Conservation (phyloP, 441 rosid genomes). For the Flueggea neowawraea region DNA sequence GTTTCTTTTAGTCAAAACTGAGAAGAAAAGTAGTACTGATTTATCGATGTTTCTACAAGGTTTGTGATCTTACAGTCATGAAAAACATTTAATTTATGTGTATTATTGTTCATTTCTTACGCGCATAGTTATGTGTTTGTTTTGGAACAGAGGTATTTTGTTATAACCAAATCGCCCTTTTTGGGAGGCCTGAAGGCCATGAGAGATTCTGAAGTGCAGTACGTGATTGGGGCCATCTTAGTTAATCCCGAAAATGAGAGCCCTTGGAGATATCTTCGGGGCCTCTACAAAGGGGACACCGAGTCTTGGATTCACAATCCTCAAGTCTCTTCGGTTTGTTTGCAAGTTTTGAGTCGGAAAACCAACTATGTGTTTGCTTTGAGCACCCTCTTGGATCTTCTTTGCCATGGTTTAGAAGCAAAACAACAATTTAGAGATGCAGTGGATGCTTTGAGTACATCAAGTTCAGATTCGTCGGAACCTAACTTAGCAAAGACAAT, state of each 20-base stretch:
- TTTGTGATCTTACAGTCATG: too few species aligned
- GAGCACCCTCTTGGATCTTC: constrained; percentile 74
- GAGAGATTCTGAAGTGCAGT: constrained; percentile 82
- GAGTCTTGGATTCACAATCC: constrained; percentile 53
- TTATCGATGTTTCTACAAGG: too few species aligned
- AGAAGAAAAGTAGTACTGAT: too few species aligned
- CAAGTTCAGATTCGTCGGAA: constrained; percentile 33
- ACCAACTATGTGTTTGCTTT: constrained; percentile 60
- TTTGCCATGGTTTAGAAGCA: constrained; percentile 62
- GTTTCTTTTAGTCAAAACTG: too few species aligned
- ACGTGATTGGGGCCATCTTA: constrained; percentile 60
- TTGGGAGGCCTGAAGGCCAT: constrained; percentile 65
- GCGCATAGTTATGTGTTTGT: constrained; percentile 2
- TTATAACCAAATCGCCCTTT: constrained; percentile 62
- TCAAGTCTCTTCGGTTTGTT: constrained; percentile 56
- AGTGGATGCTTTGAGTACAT: constrained; percentile 40
- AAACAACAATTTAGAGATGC: constrained; percentile 60
- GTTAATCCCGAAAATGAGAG: constrained; percentile 75
- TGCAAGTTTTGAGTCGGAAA: constrained; percentile 47
- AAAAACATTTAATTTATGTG: not conserved
- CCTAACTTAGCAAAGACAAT: constrained; percentile 44
- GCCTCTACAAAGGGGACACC: constrained; percentile 67
- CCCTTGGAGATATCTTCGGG: constrained; percentile 89
- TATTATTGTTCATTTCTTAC: not conserved
- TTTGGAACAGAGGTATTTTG: constrained; percentile 69